These are phyloP conservation scores for Rhodotorula toruloides DNA, from an alignment of 768 basidiomycete species.

Conservation along the genomic window DNA sequence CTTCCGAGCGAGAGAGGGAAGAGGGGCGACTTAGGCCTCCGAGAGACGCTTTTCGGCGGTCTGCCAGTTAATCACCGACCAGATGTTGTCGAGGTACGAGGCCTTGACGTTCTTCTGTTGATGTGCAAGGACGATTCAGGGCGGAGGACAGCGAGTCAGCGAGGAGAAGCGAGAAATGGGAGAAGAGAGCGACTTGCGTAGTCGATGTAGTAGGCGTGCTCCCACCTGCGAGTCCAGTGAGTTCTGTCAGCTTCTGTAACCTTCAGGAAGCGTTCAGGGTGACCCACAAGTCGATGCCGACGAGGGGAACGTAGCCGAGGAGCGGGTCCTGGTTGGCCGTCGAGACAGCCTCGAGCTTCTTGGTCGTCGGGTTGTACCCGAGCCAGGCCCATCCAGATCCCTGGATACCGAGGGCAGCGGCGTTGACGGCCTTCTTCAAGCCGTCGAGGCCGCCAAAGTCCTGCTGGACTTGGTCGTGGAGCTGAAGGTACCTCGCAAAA, in stretches of 20 bases:
- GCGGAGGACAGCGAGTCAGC: neutral
- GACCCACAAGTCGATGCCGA: slow-evolving; percentile 75
- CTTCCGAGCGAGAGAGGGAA: no score
- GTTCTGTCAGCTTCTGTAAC: neutral
- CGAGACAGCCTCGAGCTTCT: slow-evolving; percentile 73
- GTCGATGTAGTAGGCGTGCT: slow-evolving; percentile 77
- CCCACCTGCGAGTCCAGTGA: slow-evolving; percentile 57
- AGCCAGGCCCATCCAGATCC: slow-evolving; percentile 99
- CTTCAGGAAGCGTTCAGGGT: neutral
- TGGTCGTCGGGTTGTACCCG: slow-evolving; percentile 50
- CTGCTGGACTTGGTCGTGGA: slow-evolving; percentile 68
- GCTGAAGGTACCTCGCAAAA: no score
- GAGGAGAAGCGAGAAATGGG: slow-evolving; percentile 24
- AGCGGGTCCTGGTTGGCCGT: slow-evolving; percentile 94
- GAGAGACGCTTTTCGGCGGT: slow-evolving; percentile 62
- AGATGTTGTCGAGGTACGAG: slow-evolving; percentile 89
- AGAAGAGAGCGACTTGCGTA: slow-evolving; percentile 53
- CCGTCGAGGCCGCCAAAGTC: slow-evolving; percentile 83
- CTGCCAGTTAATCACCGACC: slow-evolving; percentile 89
- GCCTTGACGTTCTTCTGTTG: slow-evolving; percentile 72
- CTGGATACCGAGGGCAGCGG: slow-evolving; percentile 83
- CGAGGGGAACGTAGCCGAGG: slow-evolving; percentile 75
- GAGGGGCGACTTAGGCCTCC: slow-evolving; percentile 23
- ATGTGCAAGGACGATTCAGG: no score
- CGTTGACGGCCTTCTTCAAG: slow-evolving; percentile 80